phyloP scores from a whole-genome alignment of 257 asterid species.

The Coffea eugenioides region DNA sequence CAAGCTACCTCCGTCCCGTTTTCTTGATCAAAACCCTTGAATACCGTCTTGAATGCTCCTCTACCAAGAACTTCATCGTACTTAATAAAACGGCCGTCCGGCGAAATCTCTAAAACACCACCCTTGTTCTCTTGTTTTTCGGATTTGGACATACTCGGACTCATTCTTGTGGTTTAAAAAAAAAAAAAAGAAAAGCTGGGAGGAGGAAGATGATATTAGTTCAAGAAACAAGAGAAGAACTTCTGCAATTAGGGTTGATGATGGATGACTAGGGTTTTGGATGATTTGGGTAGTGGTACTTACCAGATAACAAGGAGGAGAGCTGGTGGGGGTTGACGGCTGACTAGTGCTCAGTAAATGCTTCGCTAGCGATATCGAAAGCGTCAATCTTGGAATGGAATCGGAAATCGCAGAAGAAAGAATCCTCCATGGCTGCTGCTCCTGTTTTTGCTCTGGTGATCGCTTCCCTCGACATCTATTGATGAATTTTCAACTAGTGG shows the following conservation, averaged over 20 bases:
- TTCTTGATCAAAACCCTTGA: constrained; percentile 35
- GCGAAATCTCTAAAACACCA: constrained; percentile 19
- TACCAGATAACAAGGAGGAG: background rate
- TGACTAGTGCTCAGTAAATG: constrained; percentile 3
- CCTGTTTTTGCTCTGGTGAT: background rate
- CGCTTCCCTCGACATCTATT: background rate
- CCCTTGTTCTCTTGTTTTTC: background rate
- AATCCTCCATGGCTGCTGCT: constrained; percentile 4
- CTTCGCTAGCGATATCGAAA: constrained; percentile 10
- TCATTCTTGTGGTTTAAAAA: background rate
- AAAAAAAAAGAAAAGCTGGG: background rate
- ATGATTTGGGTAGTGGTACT: no score
- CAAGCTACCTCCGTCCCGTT: constrained; percentile 35
- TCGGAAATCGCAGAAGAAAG: background rate
- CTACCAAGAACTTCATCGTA: constrained; percentile 36
- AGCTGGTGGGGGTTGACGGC: background rate
- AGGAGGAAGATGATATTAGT: no score
- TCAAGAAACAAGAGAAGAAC: background rate
- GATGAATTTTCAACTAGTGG: background rate
- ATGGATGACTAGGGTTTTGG: background rate
- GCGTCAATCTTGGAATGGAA: constrained; percentile 9
- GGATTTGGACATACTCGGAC: background rate
- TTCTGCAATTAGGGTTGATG: background rate
- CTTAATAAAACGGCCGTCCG: constrained; percentile 30
- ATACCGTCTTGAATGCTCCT: constrained; percentile 61